Percentiles rank a stretch among this genome's conserved stretches.
Conservation (phyloP, 345 rosid genomes). For the Salix arbutifolia region DNA sequence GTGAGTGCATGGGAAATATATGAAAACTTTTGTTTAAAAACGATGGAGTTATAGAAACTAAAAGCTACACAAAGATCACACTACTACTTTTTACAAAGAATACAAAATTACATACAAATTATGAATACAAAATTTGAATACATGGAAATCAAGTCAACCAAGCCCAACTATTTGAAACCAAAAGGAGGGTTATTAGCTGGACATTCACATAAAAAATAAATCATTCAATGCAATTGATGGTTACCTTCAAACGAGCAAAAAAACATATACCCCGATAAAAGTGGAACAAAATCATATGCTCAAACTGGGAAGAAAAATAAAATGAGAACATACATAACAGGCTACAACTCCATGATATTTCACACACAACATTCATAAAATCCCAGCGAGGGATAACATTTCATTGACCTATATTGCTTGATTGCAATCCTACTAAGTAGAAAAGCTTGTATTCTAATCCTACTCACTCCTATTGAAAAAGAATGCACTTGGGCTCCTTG, state of each 20-base stretch:
- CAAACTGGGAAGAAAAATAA: no score
- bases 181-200: background rate
- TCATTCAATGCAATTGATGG: background rate
- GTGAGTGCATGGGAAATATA: background rate
- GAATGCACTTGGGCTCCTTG: background rate
- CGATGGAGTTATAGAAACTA: background rate
- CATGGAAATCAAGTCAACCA: background rate
- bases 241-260: background rate
- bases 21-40: no score
- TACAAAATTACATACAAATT: background rate
- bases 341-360: no score
- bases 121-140: no score
- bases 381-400: background rate
- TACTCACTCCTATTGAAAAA: background rate
- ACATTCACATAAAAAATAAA: background rate
- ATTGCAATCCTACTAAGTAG: no score
- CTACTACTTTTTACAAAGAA: background rate
- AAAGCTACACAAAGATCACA: background rate
- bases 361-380: background rate
- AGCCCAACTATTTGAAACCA: background rate
- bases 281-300: background rate
- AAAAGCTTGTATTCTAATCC: no score
- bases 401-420: background rate
- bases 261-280: no score
- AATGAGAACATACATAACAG: no score